These are phyloP conservation scores for Brassica incana DNA, from an alignment of 345 rosid genomes.

Conservation along the genomic window DNA sequence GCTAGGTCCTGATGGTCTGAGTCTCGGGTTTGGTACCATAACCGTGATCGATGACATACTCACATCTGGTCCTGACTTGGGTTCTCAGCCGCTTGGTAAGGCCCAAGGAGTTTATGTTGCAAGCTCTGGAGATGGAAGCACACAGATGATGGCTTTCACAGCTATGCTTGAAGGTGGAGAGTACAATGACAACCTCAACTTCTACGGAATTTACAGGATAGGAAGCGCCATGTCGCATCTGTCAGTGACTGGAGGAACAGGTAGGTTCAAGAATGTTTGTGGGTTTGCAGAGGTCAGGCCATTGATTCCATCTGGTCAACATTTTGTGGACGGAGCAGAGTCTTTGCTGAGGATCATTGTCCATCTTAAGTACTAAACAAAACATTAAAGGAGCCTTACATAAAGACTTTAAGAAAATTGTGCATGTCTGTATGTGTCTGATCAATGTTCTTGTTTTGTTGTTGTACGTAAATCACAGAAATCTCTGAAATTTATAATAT, in stretches of 20 bases:
- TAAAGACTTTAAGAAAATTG: neutral
- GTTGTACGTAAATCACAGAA: neutral
- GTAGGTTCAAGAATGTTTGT: conserved; percentile 60
- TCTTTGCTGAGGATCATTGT: conserved; percentile 64
- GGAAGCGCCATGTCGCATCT: conserved; percentile 70
- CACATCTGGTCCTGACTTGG: conserved; percentile 74
- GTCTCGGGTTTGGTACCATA: conserved; percentile 88
- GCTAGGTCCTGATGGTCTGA: conserved; percentile 79
- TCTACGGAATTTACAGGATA: conserved; percentile 72
- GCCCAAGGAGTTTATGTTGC: conserved; percentile 94
- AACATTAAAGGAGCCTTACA: conserved; percentile 14
- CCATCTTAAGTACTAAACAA: conserved; percentile 48
- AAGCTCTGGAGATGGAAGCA: conserved; percentile 74
- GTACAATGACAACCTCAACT: conserved; percentile 82
- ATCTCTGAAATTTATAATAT: neutral
- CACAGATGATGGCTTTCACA: conserved; percentile 95
- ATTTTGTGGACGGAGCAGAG: conserved; percentile 67
- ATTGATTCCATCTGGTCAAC: conserved; percentile 78
- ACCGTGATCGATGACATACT: conserved; percentile 83
- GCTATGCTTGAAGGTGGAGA: conserved; percentile 92
- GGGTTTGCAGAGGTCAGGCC: conserved; percentile 79
- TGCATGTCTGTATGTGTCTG: conserved; percentile 34
- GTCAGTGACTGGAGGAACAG: conserved; percentile 87
- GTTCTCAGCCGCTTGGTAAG: conserved; percentile 72
- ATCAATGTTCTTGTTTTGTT: conserved; percentile 11